A percentile compares a stretch with the other conserved stretches of the same genome.
Evolutionary conservation across 768 basidiomycete species (phyloP).

Genomic region (Suillus plorans): DNA sequence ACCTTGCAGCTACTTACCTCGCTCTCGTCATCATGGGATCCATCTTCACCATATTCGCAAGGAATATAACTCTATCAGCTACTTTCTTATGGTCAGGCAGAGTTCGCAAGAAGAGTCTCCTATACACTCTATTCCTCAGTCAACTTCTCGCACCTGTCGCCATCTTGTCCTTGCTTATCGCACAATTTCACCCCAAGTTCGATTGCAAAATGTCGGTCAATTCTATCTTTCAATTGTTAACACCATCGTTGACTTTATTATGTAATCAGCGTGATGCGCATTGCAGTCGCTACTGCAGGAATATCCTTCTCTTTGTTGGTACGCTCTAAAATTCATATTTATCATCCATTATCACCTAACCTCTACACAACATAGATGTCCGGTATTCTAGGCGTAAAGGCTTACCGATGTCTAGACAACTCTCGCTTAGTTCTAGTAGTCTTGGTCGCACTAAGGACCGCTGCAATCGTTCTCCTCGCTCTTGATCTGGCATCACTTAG

Average conservation of each 20-base stretch:
- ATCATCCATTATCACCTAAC: background rate
- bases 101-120: slow-evolving; percentile 58
- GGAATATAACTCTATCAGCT: slow-evolving; percentile 51
- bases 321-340: background rate
- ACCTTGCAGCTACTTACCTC: slow-evolving; percentile 40
- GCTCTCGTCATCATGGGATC: slow-evolving; percentile 49
- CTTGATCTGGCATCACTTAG: slow-evolving; percentile 40
- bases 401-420: slow-evolving; percentile 62
- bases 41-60: slow-evolving; percentile 49
- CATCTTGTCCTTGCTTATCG: slow-evolving; percentile 43
- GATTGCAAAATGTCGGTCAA: slow-evolving; percentile 49
- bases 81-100: slow-evolving; percentile 54
- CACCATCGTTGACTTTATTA: background rate
- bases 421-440: slow-evolving; percentile 51
- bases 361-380: slow-evolving; percentile 42
- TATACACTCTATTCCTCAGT: slow-evolving; percentile 54
- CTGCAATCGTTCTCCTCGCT: slow-evolving; percentile 41
- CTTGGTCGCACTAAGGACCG: slow-evolving; percentile 42
- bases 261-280: slow-evolving; percentile 34
- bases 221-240: background rate
- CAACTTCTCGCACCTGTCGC: slow-evolving; percentile 51
- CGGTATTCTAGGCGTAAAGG: slow-evolving; percentile 64
- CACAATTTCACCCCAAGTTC: slow-evolving; percentile 41
- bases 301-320: slow-evolving; percentile 44
- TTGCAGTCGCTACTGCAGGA: slow-evolving; percentile 37